A percentile compares a stretch with the other conserved stretches of the same genome.
phyloP scores from a whole-genome alignment of 257 asterid genomes.

The Gynochthodes officinalis region DNA sequence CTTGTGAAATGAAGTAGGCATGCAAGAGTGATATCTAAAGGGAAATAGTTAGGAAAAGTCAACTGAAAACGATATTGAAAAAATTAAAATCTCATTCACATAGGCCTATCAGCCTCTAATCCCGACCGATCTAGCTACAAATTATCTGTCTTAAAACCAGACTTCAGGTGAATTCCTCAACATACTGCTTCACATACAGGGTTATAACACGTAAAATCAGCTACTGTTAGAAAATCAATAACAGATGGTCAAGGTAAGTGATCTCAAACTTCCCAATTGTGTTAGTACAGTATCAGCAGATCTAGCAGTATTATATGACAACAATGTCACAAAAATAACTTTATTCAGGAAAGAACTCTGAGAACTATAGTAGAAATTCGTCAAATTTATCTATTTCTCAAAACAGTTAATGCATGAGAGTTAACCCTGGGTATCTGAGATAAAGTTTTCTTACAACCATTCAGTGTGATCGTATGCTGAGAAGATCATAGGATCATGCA shows the following conservation, averaged over 20 bases:
- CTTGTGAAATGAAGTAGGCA: background rate
- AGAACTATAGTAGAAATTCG: background rate
- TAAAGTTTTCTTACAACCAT: background rate
- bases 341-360: background rate
- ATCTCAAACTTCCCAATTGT: background rate
- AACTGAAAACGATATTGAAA: background rate
- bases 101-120: background rate
- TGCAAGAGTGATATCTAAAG: background rate
- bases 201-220: background rate
- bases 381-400: background rate
- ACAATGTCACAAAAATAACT: background rate
- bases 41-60: background rate
- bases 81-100: background rate
- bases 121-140: background rate
- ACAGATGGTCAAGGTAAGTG: background rate
- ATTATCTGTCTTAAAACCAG: background rate
- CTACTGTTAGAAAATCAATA: background rate
- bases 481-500: background rate
- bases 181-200: background rate
- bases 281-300: background rate
- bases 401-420: background rate
- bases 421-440: background rate
- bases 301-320: background rate
- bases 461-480: background rate
- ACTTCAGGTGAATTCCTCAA: background rate